A percentile compares a stretch with the other conserved stretches of the same genome.
Evolutionary conservation across 2,329 filamentous ascomycete genomes (phyloP).

Genomic region (Neurospora crassa): DNA sequence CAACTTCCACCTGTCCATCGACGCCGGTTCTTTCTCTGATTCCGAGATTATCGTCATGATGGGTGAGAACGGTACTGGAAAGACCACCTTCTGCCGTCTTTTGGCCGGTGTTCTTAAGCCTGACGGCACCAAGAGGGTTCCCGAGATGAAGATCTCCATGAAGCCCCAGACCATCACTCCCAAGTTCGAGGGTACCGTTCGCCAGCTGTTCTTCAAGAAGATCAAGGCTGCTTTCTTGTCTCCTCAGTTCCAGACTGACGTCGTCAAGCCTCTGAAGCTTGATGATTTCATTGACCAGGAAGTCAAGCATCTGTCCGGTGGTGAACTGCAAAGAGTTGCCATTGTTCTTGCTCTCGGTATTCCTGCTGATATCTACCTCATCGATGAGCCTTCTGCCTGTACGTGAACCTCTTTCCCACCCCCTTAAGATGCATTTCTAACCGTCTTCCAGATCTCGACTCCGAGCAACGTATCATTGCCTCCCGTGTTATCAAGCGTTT

Average conservation of each 20-base stretch:
- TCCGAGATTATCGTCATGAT: slow-evolving; percentile 99
- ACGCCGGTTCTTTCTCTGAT: slow-evolving; percentile 83
- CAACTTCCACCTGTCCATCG: slow-evolving; percentile 73
- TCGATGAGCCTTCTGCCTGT: slow-evolving; percentile 89
- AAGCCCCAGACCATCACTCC: slow-evolving; percentile 99
- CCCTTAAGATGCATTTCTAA: not conserved
- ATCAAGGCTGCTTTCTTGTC: slow-evolving; percentile 95
- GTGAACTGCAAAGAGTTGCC: slow-evolving; percentile 86
- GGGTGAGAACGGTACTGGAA: slow-evolving; percentile 96
- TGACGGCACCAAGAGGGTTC: slow-evolving; percentile 67
- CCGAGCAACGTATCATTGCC: slow-evolving; percentile 96
- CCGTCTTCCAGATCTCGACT: slow-evolving; percentile 63
- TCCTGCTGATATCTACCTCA: slow-evolving; percentile 95
- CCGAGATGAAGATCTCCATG: slow-evolving; percentile 96
- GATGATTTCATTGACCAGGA: slow-evolving; percentile 99
- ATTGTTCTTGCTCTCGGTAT: slow-evolving; percentile 94
- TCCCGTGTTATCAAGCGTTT: slow-evolving; percentile 98
- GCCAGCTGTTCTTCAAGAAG: slow-evolving; percentile 98
- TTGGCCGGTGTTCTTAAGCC: slow-evolving; percentile 90
- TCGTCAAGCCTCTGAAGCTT: slow-evolving; percentile 98
- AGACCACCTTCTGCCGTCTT: slow-evolving; percentile 94
- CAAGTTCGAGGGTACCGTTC: slow-evolving; percentile 94
- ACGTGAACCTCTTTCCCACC: slow-evolving; percentile 2
- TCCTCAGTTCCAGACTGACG: slow-evolving; percentile 98
- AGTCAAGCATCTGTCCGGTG: slow-evolving; percentile 96